Evolutionary conservation across 768 basidiomycete species (phyloP).

Genomic region (Mycena latifolia): DNA sequence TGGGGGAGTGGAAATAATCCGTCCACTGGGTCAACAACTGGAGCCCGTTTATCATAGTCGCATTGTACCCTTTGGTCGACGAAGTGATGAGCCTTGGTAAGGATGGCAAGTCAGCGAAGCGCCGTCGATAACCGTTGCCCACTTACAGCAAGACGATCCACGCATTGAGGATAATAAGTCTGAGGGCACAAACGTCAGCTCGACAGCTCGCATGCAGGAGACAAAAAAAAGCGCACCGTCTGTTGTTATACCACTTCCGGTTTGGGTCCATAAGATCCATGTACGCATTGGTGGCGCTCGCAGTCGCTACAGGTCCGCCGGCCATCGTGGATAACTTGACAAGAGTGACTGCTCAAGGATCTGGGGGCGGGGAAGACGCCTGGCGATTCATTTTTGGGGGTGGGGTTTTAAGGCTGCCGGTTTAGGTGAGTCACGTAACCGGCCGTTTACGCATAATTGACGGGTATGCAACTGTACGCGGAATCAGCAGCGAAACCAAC

Average conservation of each 20-base stretch:
- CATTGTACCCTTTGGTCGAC: slow-evolving; percentile 81
- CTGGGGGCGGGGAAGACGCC: background rate
- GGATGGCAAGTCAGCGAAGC: background rate
- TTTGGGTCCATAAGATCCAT: slow-evolving; percentile 54
- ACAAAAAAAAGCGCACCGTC: slow-evolving; percentile 24
- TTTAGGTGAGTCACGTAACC: no score
- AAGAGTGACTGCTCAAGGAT: background rate
- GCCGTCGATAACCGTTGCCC: slow-evolving; percentile 19
- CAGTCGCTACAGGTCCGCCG: slow-evolving; percentile 41
- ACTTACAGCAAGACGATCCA: slow-evolving; percentile 78
- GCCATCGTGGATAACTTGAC: slow-evolving; percentile 18
- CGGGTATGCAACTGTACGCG: slow-evolving; percentile 1
- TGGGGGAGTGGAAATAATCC: slow-evolving; percentile 67
- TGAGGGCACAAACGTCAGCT: slow-evolving; percentile 38
- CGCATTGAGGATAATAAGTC: slow-evolving; percentile 71
- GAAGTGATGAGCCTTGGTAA: slow-evolving; percentile 76
- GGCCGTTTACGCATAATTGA: slow-evolving; percentile 1
- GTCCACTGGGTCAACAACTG: slow-evolving; percentile 77
- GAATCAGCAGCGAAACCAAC: background rate
- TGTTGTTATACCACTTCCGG: no score
- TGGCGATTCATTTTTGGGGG: no score
- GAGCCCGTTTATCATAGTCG: slow-evolving; percentile 85
- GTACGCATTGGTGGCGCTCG: slow-evolving; percentile 37
- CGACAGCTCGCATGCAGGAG: background rate
- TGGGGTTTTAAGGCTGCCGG: no score